Conservation (phyloP, 345 rosid species). For the Arabidopsis arenosa region DNA sequence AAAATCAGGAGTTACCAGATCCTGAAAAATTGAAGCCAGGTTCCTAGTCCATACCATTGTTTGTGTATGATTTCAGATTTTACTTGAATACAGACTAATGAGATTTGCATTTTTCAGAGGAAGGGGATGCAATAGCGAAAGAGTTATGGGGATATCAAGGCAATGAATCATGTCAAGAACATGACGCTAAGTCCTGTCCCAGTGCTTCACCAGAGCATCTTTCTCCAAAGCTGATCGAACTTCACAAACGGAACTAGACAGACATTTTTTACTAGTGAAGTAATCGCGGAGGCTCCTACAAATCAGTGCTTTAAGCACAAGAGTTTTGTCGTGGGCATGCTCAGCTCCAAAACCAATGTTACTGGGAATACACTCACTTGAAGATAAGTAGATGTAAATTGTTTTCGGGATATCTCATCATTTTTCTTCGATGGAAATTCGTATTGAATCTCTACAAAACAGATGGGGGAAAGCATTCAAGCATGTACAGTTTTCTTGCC, state of each 20-base stretch:
- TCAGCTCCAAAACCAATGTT: constrained; percentile 29
- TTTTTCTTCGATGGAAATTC: constrained; percentile 13
- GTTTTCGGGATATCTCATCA: constrained; percentile 4
- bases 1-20: constrained; percentile 39
- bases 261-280: neutral
- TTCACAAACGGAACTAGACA: constrained; percentile 31
- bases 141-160: constrained; percentile 44
- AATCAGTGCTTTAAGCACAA: constrained; percentile 18
- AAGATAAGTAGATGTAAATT: constrained; percentile 11
- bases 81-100: neutral
- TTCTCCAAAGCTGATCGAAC: constrained; percentile 39
- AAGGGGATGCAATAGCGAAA: constrained; percentile 38
- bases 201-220: constrained; percentile 37
- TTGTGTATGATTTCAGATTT: neutral
- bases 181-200: constrained; percentile 19
- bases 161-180: constrained; percentile 33
- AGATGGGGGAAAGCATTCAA: constrained; percentile 7
- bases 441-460: constrained; percentile 1
- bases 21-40: constrained; percentile 48
- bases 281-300: constrained; percentile 1
- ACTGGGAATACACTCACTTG: constrained; percentile 1
- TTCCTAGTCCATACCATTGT: constrained; percentile 5
- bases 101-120: constrained; percentile 25
- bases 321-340: constrained; percentile 24
- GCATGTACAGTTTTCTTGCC: constrained; percentile 32